Conservation (phyloP, 2,329 filamentous ascomycete genomes). For the Paramyrothecium roridum region DNA sequence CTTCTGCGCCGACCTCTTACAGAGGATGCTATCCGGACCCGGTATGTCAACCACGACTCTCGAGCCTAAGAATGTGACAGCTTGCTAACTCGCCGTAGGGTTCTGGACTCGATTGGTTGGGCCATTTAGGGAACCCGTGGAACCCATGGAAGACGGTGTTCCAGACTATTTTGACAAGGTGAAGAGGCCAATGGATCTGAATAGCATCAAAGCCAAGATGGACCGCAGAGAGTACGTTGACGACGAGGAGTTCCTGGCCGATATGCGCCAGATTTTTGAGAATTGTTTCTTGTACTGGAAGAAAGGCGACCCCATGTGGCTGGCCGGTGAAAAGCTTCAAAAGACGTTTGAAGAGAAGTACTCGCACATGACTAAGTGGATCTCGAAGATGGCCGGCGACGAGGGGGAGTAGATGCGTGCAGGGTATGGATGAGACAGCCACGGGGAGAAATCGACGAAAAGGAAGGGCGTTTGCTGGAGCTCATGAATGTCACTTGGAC, state of each 20-base stretch:
- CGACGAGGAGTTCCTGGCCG: slow-evolving; percentile 51
- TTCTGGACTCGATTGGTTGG: slow-evolving; percentile 66
- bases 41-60: slow-evolving; percentile 32
- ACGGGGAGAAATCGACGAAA: not conserved
- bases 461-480: not conserved
- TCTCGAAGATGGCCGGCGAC: slow-evolving; percentile 46
- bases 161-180: slow-evolving; percentile 61
- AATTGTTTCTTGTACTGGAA: slow-evolving; percentile 66
- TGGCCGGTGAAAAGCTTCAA: slow-evolving; percentile 54
- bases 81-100: slow-evolving; percentile 30
- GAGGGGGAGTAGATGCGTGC: slow-evolving; percentile 21
- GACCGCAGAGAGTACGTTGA: slow-evolving; percentile 47
- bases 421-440: not conserved
- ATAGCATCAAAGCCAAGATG: slow-evolving; percentile 59
- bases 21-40: slow-evolving; percentile 59
- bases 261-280: slow-evolving; percentile 59
- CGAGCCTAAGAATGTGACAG: no score
- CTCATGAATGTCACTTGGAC: not conserved
- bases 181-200: slow-evolving; percentile 60
- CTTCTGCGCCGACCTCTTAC: slow-evolving; percentile 56
- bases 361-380: slow-evolving; percentile 56
- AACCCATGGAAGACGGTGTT: slow-evolving; percentile 53
- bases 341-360: slow-evolving; percentile 59
- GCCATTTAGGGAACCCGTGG: slow-evolving; percentile 58
- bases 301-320: slow-evolving; percentile 51